Percentiles rank a stretch among this genome's conserved stretches.
phyloP scores from a whole-genome alignment of 257 asterid genomes.

The Gentiana straminea region DNA sequence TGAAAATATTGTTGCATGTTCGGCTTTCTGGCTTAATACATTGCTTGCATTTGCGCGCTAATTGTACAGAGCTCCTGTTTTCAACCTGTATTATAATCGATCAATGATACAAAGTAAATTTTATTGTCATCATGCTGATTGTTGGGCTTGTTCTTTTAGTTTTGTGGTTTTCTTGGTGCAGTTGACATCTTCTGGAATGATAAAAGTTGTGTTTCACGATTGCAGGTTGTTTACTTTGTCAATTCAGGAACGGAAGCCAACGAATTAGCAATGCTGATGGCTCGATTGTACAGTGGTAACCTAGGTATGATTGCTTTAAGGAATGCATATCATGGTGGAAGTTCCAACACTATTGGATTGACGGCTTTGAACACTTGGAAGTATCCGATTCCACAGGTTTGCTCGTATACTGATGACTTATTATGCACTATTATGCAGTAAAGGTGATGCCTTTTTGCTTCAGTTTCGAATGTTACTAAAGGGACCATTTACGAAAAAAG shows the following conservation, averaged over 20 bases:
- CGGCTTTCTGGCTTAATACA: too few species aligned
- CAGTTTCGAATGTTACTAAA: too few species aligned
- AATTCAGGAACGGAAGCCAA: conserved; percentile 98
- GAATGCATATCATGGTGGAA: conserved; percentile 97
- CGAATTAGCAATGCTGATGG: conserved; percentile 92
- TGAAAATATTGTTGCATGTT: background rate
- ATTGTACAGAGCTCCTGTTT: too few species aligned
- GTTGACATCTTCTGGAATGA: background rate
- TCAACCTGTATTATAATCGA: too few species aligned
- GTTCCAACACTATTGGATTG: conserved; percentile 74
- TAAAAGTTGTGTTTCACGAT: background rate
- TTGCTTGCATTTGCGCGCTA: too few species aligned
- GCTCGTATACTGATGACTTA: background rate
- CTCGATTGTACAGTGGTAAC: conserved; percentile 75
- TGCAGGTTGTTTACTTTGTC: conserved; percentile 87
- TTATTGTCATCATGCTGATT: too few species aligned
- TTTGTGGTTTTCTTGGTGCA: background rate
- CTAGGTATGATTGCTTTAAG: conserved; percentile 81
- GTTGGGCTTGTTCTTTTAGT: background rate
- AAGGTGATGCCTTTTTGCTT: too few species aligned
- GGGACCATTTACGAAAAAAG: too few species aligned
- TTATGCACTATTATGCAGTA: too few species aligned
- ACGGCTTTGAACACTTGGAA: conserved; percentile 93
- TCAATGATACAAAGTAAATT: too few species aligned
- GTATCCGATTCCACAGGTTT: conserved; percentile 93